A percentile compares a stretch with the other conserved stretches of the same genome.
Evolutionary conservation across 495 filamentous ascomycete species (phyloP).

Genomic region (Xylaria intraflava): DNA sequence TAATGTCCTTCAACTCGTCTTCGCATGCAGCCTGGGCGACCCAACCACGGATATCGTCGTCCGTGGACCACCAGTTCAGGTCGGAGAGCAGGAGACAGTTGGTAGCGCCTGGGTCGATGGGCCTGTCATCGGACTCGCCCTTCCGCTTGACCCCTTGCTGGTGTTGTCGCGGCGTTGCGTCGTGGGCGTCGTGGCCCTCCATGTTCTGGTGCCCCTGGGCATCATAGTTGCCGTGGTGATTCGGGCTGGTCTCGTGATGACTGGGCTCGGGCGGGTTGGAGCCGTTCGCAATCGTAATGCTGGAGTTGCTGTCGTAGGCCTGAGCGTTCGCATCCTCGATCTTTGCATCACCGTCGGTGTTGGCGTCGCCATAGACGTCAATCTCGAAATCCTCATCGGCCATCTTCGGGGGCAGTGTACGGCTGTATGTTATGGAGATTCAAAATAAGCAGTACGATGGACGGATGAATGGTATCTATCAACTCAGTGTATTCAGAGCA

Average conservation of each 20-base stretch:
- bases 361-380: slow-evolving; percentile 90
- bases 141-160: slow-evolving; percentile 74
- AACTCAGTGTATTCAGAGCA: slow-evolving; percentile 32
- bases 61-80: slow-evolving; percentile 92
- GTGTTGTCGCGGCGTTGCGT: slow-evolving; percentile 33
- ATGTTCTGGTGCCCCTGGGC: slow-evolving; percentile 26
- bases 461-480: slow-evolving; percentile 16
- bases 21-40: slow-evolving; percentile 67
- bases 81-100: slow-evolving; percentile 79
- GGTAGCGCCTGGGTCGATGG: slow-evolving; percentile 74
- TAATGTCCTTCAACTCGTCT: slow-evolving; percentile 82
- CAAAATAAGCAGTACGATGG: slow-evolving; percentile 22
- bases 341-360: slow-evolving; percentile 40
- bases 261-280: slow-evolving; percentile 23
- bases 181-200: slow-evolving; percentile 38
- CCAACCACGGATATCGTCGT: slow-evolving; percentile 92
- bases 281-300: slow-evolving; percentile 32
- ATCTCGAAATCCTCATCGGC: slow-evolving; percentile 96
- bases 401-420: slow-evolving; percentile 46
- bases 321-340: slow-evolving; percentile 36
- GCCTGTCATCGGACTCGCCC: slow-evolving; percentile 66
- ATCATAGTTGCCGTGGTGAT: slow-evolving; percentile 33
- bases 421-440: slow-evolving; percentile 25
- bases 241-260: slow-evolving; percentile 17
- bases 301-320: slow-evolving; percentile 31